Percentiles rank a stretch among this genome's conserved stretches.
These are phyloP conservation scores for Phytophthora capsici DNA, from an alignment of 352 stramenopile species.

Conservation along the genomic window DNA sequence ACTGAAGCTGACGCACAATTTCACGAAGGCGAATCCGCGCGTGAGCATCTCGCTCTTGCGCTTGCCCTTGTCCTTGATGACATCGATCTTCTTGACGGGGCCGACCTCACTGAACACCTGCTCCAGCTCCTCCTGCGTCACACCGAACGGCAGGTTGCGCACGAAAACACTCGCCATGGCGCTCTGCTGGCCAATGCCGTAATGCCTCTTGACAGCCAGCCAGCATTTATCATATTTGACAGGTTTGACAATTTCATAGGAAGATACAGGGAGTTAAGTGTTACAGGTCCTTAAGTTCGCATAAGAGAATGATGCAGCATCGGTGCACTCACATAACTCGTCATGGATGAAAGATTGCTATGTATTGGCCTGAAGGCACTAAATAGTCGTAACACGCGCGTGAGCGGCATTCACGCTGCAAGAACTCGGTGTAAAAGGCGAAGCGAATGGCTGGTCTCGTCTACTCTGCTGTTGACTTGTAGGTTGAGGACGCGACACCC, in stretches of 20 bases:
- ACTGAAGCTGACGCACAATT: constrained; percentile 64
- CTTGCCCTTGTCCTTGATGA: constrained; percentile 91
- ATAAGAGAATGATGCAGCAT: too few species aligned
- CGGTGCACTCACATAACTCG: neutral
- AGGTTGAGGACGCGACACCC: constrained; percentile 65
- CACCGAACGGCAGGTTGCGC: constrained; percentile 87
- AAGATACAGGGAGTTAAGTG: too few species aligned
- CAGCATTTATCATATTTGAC: neutral
- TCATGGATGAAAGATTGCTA: constrained; percentile 23
- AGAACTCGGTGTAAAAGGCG: neutral
- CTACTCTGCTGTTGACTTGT: constrained; percentile 31
- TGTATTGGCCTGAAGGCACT: constrained; percentile 35
- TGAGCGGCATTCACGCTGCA: neutral
- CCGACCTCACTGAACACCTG: constrained; percentile 83
- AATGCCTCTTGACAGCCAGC: constrained; percentile 36
- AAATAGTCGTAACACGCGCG: constrained; percentile 34
- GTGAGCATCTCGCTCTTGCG: constrained; percentile 81
- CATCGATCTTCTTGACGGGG: constrained; percentile 85
- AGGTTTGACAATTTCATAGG: too few species aligned
- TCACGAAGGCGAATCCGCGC: constrained; percentile 87
- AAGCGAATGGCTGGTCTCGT: neutral
- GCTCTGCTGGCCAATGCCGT: constrained; percentile 22
- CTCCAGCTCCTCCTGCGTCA: constrained; percentile 88
- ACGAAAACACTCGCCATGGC: constrained; percentile 78
- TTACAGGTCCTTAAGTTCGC: too few species aligned